Base-by-base conservation (phyloP, 768 basidiomycete species). In the Leccinellum albellum region DNA sequence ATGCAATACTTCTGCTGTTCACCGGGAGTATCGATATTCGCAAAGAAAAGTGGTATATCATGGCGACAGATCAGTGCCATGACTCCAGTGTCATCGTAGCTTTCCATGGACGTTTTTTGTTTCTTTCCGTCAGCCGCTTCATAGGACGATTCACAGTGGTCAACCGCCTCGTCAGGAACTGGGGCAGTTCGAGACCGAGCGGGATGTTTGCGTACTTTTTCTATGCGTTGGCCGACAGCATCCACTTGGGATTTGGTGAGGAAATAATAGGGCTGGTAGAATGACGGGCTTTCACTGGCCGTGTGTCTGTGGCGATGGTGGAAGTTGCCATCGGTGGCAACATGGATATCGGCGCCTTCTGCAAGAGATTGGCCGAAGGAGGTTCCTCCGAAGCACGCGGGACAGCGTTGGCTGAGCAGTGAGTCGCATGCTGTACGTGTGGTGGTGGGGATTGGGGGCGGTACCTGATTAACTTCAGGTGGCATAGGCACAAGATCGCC, bases 271-370 rank as follows among this genome's bases (percentile, higher is more conserved):
- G 33, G 54, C 7, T 35, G 3, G 15, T 54, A 37, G 9, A 54
- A 37, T 3, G 8, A 10, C 4, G 47, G 54, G 1, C 17, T 26
- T 5, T 48, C 26, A 9, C 47, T 47, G 5, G 54, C 33, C 6
- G 54, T 48, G 7, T 20, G n/a, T 10, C 35, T 17, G 14, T 54
- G 54, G 2, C 35, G 24, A n/a, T 54, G 54, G 23, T 48, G 53
- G 23, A 54, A 54, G 20, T 54, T 40, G 37, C 37, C 37, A 40
- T 40, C 37, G 9, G 37, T 40, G 37, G 37, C 37, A 15, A 40
- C 37, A 45, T 76, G 74, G 12, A 78, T 64, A 55, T 78, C 74
- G 2, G 62, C 72, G 0, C 77, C 74, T 4, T 56, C 26, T 2
- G 23, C 3, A 6, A 64, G 42, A 6, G 56, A 17, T 3, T 46